These are phyloP conservation scores for Apophysomyces elegans DNA, from an alignment of 371 early-diverging fungal species.

Conservation along the genomic window DNA sequence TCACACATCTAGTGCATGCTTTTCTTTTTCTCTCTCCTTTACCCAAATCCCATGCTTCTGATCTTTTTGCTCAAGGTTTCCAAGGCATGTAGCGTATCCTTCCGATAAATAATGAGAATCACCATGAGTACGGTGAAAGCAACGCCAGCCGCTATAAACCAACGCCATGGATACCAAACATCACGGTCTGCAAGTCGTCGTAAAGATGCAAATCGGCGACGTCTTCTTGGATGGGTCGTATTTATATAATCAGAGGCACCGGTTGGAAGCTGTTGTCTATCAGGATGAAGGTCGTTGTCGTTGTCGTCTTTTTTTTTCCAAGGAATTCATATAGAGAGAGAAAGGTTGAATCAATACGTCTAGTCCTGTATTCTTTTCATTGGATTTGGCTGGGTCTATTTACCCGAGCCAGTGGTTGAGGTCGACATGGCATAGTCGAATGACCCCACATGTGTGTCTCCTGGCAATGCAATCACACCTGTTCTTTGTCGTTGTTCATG, in stretches of 20 bases:
- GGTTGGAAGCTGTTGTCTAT: too few species aligned
- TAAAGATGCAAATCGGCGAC: background rate
- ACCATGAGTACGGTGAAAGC: slow-evolving; percentile 19
- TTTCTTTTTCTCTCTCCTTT: background rate
- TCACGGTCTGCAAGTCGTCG: background rate
- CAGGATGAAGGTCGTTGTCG: too few species aligned
- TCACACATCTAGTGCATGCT: background rate
- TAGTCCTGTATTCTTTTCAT: too few species aligned
- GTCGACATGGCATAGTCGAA: background rate
- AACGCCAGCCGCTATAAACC: slow-evolving; percentile 7
- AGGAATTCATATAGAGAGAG: too few species aligned
- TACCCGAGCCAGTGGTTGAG: background rate
- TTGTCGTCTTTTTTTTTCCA: too few species aligned
- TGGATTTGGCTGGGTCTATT: background rate
- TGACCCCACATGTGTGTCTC: slow-evolving; percentile 9
- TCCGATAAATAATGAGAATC: slow-evolving; percentile 30
- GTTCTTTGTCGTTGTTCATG: slow-evolving; percentile 2
- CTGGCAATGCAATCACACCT: slow-evolving; percentile 19
- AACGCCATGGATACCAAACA: slow-evolving; percentile 20
- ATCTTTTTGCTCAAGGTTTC: slow-evolving; percentile 39
- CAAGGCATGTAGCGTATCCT: slow-evolving; percentile 36
- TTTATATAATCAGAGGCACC: background rate
- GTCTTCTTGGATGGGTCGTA: background rate
- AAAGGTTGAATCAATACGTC: too few species aligned
- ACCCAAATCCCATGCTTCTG: slow-evolving; percentile 41